Base-by-base conservation (phyloP, 306 rosid genomes). In the barrel medic (Medicago truncatula) region DNA sequence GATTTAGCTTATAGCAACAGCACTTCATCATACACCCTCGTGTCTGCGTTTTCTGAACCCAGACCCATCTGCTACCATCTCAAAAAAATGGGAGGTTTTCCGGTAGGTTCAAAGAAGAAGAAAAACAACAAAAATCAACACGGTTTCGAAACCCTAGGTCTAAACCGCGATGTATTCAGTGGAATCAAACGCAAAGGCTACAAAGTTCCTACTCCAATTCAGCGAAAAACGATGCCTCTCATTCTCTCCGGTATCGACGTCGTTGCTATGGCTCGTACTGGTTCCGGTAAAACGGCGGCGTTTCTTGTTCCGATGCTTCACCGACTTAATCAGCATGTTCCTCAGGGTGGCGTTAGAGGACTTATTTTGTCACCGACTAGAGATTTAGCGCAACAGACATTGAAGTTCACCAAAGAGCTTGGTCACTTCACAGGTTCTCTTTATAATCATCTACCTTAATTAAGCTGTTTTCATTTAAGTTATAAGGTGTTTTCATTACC, bases 221-320 rank as follows among this genome's bases (percentile, higher is more conserved):
- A 94, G 89, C 82, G 98, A 74, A 92, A 94, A 57, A 94, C 97
- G 8, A 90, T 94, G 96, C 98, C 98, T 0, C 84, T 90, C 61
- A 94, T 94, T 62, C 93, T 94, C 50, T 81, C 94, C 8, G 98
- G 98, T 5, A 38, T 79, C 15, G 98, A 94, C 47, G 96, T 94
- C 6, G 97, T 94, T 6, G 97, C 98, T 78, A 94, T 94, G 98
- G 98, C 98, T 67, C 91, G 98, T 8, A 94, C 98, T 0, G 97
- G 97, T 9, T 94, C 98, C 0, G 97, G 98, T n/a, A 94, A 94
- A 73, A 94, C 97, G 23, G 97, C 98, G 0, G 98, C 98, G 10
- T 94, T 94, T 77, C 88, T 94, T 2, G 38, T 94, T 43, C 98
- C 98, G 3, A 94, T 94, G 98, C 79, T 94, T 12, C 88, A 94